Evolutionary conservation across 148 eudicot species (phyloP).

Genomic region (Hydrangea macrophylla): DNA sequence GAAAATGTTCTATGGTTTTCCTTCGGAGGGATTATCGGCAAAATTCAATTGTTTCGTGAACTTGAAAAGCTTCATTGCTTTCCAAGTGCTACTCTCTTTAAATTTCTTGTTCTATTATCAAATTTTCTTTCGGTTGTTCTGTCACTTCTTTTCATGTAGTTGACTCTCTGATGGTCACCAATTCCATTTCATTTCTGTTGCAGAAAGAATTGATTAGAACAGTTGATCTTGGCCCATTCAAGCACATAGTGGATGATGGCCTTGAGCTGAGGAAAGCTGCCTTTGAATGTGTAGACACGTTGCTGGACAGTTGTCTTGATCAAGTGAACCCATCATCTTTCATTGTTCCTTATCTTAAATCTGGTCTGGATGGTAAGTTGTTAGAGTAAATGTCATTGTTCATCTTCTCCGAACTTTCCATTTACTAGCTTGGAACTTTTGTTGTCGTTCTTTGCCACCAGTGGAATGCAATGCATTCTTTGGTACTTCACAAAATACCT

Average conservation of each 20-base stretch:
- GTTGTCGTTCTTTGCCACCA: not conserved
- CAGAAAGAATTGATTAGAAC: conserved; percentile 97
- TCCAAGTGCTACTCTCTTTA: not conserved
- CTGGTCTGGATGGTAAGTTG: conserved; percentile 86
- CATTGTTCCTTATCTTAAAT: conserved; percentile 75
- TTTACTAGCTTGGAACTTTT: no score
- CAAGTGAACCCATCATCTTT: conserved; percentile 94
- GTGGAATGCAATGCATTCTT: no score
- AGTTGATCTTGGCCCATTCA: conserved; percentile 96
- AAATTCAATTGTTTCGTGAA: no score
- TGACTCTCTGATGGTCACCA: not conserved
- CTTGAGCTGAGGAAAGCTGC: conserved; percentile 97
- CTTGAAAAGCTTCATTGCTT: not conserved
- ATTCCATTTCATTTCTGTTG: conserved; percentile 16
- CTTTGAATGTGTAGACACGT: conserved; percentile 94
- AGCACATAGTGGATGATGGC: conserved; percentile 98
- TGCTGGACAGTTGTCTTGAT: conserved; percentile 88
- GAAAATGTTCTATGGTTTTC: no score
- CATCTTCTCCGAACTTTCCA: no score
- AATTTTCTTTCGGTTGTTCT: not conserved
- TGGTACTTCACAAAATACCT: no score
- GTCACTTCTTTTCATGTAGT: no score
- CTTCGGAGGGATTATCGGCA: no score
- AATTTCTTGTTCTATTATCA: not conserved
- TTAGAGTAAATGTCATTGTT: not conserved